A percentile compares a stretch with the other conserved stretches of the same genome.
phyloP scores from a whole-genome alignment of 2,329 filamentous ascomycete genomes.

The Cercospora beticola region DNA sequence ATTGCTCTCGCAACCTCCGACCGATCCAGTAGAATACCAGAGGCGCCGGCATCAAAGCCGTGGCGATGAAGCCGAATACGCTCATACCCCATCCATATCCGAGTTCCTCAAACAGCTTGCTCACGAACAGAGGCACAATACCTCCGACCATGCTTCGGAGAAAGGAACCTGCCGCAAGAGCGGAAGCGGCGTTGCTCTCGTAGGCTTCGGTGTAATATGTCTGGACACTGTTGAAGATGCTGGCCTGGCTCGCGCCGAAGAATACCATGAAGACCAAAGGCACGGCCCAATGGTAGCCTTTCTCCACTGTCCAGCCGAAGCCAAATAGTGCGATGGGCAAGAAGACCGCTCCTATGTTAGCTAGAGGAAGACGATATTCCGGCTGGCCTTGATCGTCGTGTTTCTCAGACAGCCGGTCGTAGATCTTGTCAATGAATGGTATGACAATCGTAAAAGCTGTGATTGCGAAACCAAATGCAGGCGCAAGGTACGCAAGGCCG shows the following conservation, averaged over 20 bases:
- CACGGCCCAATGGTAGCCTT: slow-evolving; percentile 42
- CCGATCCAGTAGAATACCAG: slow-evolving; percentile 51
- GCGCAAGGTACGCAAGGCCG: slow-evolving; percentile 45
- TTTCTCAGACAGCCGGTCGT: slow-evolving; percentile 44
- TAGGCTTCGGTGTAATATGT: slow-evolving; percentile 56
- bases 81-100: slow-evolving; percentile 52
- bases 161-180: slow-evolving; percentile 50
- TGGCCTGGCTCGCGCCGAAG: slow-evolving; percentile 54
- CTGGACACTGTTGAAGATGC: slow-evolving; percentile 54
- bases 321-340: slow-evolving; percentile 47
- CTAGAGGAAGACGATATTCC: slow-evolving; percentile 47
- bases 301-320: slow-evolving; percentile 46
- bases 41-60: slow-evolving; percentile 50
- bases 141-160: slow-evolving; percentile 49
- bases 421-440: slow-evolving; percentile 46
- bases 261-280: slow-evolving; percentile 45
- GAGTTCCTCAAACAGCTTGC: slow-evolving; percentile 43
- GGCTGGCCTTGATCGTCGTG: slow-evolving; percentile 44
- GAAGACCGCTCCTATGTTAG: slow-evolving; percentile 46
- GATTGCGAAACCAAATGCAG: slow-evolving; percentile 44
- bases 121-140: slow-evolving; percentile 47
- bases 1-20: slow-evolving; percentile 47
- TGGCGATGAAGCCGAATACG: slow-evolving; percentile 46
- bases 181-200: slow-evolving; percentile 50
- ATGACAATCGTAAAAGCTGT: slow-evolving; percentile 47